Evolutionary conservation across 495 filamentous ascomycete species (phyloP), one percentile per base, ranked within the genome.

Genomic region (Penicillium antarcticum): DNA sequence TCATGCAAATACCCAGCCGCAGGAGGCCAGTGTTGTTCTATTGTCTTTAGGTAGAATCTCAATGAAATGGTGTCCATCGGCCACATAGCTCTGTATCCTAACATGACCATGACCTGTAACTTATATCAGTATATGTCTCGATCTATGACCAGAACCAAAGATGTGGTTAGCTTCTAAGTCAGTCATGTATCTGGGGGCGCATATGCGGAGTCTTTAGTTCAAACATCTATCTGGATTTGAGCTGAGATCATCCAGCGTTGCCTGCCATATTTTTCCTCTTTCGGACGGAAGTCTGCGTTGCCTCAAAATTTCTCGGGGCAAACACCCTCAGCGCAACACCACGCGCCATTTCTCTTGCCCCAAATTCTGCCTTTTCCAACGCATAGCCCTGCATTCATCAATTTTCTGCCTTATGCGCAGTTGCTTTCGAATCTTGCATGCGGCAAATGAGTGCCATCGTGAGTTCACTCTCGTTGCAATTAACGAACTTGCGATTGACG

Each of bases 1-100:
- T 45, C 14, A 45, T 45, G 48, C 50, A 52, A 31, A 44, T 52
- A 45, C 48, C 39, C 41, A 51, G 21, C 18, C 45, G 23, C 21
- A 44, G 16, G n/a, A 35, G 39, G n/a, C 14, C 42, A 37, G 26
- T 45, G 29, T 12, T 48, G 9, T 23, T 16, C 19, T 41, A 12
- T 40, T 33, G 14, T 32, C 12, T 16, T 18, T n/a, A 13, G 34
- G 37, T 29, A 29, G 9, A 29, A 0, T 1, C 9, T 29, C 11
- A 46, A 26, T 32, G 18, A 49, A 16, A 29, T 29, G 37, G 18
- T 17, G 12, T 14, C 17, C 23, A 31, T 17, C 31, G 13, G 16
- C 35, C 5, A 32, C 14, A 23, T 6, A 26, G 5, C 9, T 3
- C 32, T 42, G 16, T n/a, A 42, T 42, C 26, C 21, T 34, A 18